Base-by-base conservation (phyloP, 2,329 filamentous ascomycete genomes). In the Nothopassalora personata region DNA sequence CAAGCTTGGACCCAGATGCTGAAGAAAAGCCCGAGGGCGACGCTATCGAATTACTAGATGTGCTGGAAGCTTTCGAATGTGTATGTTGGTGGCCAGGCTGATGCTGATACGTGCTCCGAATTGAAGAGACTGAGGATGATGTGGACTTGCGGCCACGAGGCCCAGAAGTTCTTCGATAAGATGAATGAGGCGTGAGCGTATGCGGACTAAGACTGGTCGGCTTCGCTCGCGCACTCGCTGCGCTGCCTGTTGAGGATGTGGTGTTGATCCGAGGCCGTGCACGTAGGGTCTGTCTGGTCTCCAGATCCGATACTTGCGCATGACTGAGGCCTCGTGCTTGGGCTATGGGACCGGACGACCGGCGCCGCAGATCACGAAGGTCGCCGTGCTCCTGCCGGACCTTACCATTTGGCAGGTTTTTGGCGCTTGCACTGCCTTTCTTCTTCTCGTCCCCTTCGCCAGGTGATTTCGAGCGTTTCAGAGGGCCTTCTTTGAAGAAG, bases 41-140 rank as follows among this genome's bases (percentile, higher is more conserved):
- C 10, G 74, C 74, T 47, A 80, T 88, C 36, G 88, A 88, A 18
- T 86, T 83, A 5, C 89, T 96, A 47, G 91, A 96, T 0, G 91
- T 94, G 0, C 91, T 97, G 0, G 90, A 96, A 0, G 94, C 91
- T 75, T 97, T 97, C 23, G 91, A 96, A 73, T 97, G 93, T 1
- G 88, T 87, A 71, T 94, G 89, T 18, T 72, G 67, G 55, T 88
- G 86, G 64, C 91, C 19, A 8, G 49, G 49, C n/a, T 28, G 88
- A 64, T 90, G 88, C 66, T 92, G 90, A 68, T 93, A 91, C 70
- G 97, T 91, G 48, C 89, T 95, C 59, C 94, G 87, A 58, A 99
- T 87, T 0, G 91, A 96, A 0, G 91, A 97, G 15, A 99, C 86
- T 0, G 92, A 97, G 0, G 91, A 96, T 0, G 91, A 97, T 0